Evolutionary conservation across 176 grass and related monocot species (phyloP).

Genomic region (Tuctoria greenei): DNA sequence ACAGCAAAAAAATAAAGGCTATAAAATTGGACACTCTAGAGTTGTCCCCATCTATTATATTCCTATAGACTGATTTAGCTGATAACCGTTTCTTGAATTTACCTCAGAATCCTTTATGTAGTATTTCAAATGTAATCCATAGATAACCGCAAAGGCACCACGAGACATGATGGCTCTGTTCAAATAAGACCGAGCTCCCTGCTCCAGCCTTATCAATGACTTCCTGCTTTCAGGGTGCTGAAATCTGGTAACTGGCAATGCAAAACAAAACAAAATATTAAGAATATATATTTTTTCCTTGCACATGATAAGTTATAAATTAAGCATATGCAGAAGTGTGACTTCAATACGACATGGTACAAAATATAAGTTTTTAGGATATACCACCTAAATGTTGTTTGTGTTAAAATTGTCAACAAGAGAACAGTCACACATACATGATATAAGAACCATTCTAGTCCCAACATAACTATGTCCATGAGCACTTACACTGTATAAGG

Average conservation of each 20-base stretch:
- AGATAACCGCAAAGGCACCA: conserved; percentile 78
- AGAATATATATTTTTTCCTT: background rate
- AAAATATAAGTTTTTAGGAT: conserved; percentile 19
- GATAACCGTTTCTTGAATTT: conserved; percentile 26
- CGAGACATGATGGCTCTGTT: conserved; percentile 62
- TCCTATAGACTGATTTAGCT: background rate
- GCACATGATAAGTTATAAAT: too few relatives aligned
- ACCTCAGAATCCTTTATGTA: conserved; percentile 84
- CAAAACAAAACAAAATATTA: conserved; percentile 13
- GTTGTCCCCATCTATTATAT: background rate
- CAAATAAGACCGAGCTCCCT: conserved; percentile 62
- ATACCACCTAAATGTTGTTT: conserved; percentile 11
- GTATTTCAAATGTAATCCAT: conserved; percentile 77
- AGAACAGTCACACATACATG: conserved; percentile 9
- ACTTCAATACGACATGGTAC: background rate
- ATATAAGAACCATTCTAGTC: background rate
- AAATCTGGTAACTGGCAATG: conserved; percentile 66
- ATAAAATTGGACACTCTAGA: conserved; percentile 12
- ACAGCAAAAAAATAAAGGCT: conserved; percentile 8
- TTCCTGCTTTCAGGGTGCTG: conserved; percentile 69
- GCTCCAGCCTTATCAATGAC: conserved; percentile 77
- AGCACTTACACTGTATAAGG: background rate
- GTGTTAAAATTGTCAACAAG: conserved; percentile 14
- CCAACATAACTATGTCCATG: background rate
- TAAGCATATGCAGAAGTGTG: conserved; percentile 18